These are phyloP conservation scores for Ceratorhiza oryzae-sativae DNA, from an alignment of 1,284 basidiomycete genomes.

Conservation along the genomic window DNA sequence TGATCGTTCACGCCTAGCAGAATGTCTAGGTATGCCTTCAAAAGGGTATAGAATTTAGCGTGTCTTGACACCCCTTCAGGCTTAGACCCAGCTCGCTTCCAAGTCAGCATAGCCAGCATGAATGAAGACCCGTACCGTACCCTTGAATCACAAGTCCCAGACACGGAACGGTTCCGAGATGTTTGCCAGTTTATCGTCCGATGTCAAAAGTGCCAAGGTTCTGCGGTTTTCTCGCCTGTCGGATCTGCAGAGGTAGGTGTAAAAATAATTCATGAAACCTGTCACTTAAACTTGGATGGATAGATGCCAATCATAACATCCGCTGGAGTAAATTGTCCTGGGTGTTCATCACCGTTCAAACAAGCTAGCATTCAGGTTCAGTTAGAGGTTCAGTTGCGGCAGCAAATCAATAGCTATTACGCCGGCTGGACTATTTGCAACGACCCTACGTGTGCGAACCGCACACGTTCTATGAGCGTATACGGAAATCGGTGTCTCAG, in stretches of 20 bases:
- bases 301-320: slow-evolving; percentile 48
- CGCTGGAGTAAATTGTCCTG: slow-evolving; percentile 60
- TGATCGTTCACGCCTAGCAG: slow-evolving; percentile 87
- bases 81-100: slow-evolving; percentile 84
- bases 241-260: slow-evolving; percentile 67
- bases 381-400: slow-evolving; percentile 84
- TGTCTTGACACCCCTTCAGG: slow-evolving; percentile 56
- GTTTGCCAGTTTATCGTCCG: slow-evolving; percentile 71
- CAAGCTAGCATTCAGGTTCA: slow-evolving; percentile 77
- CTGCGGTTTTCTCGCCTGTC: slow-evolving; percentile 70
- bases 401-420: slow-evolving; percentile 83
- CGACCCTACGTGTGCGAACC: slow-evolving; percentile 81
- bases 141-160: slow-evolving; percentile 90
- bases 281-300: slow-evolving; percentile 23
- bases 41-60: neutral
- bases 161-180: slow-evolving; percentile 85
- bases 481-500: slow-evolving; percentile 84
- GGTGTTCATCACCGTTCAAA: slow-evolving; percentile 65
- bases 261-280: slow-evolving; percentile 59
- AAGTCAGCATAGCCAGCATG: slow-evolving; percentile 53
- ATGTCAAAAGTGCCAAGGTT: slow-evolving; percentile 75
- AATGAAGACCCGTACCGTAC: slow-evolving; percentile 77
- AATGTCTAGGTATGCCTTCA: slow-evolving; percentile 80
- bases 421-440: slow-evolving; percentile 89
- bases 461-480: slow-evolving; percentile 91